Base-by-base conservation (phyloP, 139 green algal genomes). In the Ulvella scutata region DNA sequence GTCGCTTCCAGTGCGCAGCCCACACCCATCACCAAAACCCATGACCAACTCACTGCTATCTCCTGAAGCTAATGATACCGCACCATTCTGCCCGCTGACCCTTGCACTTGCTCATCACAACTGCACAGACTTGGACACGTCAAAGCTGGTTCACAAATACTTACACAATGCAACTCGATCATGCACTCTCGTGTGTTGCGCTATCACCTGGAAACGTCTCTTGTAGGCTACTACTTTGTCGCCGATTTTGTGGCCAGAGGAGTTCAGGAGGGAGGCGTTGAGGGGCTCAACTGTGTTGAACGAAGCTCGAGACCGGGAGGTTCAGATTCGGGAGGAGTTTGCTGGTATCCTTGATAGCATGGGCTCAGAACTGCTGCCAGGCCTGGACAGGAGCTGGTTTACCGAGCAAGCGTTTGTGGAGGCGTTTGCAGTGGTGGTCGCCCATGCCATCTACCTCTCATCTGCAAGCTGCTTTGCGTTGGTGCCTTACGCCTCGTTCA, bases 391-490 rank as follows among this genome's bases (percentile, higher is more conserved):
- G 2, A 38, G n/a, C 9, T 76, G 76, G 3, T 91, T 87, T 72
- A 84, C 43, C 40, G 51, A 87, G 81, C 28, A 80, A 9, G 37
- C 73, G 0, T 97, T 97, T 81, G 38, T 87, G 10, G 43, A 80
- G 17, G 86, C 87, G 17, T 93, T 98, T 78, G 84, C 79, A 4
- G 92, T 94, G 28, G 88, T 98, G 36, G 38, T 97, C 2, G 87
- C 84, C 0, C 73, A 83, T 33, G 84, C 90, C 0, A 43, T 80
- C 4, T 98, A 94, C 82, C 86, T 98, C 20, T 88, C 89, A 6
- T 82, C 85, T 23, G 94, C 91, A 4, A 62, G 86, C 38, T 92
- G 88, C 81, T 97, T 98, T 85, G 94, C 94, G 6, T 76, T 98
- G 38, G 81, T 97, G 79, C 93, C 93, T 2, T 23, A 93, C 10